Base-by-base conservation (phyloP, 345 rosid genomes). In the Melastoma malabathricum region DNA sequence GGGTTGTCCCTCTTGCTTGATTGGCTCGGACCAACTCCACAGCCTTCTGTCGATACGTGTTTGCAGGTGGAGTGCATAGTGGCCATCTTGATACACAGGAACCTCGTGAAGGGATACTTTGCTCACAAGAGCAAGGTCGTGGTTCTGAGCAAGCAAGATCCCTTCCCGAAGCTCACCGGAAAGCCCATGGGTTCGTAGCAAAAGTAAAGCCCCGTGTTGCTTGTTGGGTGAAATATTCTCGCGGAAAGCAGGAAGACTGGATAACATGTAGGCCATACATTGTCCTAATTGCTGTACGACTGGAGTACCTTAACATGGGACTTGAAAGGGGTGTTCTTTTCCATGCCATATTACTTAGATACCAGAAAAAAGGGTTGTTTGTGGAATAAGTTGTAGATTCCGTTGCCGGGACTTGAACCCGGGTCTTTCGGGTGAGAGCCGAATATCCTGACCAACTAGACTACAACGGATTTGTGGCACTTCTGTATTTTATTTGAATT, bases 81-180 rank as follows among this genome's bases (percentile, higher is more conserved):
- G 76, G 77, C 93, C 59, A 87, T 84, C 18, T 57, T 84, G 58
- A 87, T 92, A 58, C 65, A 82, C 87, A 92, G 84, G 71, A 87
- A 87, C 69, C 89, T 84, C 7, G 66, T 80, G 59, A 92, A 84
- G 60, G 95, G 98, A 4, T 87, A 84, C 71, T 87, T 84, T 43
- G 93, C 96, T 3, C 95, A 87, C 77, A 92, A 92, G 69, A 92
- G 95, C 69, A 84, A 87, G 67, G 95, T 92, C 51, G 87, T 84
- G 29, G 98, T 84, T 20, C 66, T 92, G 75, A 92, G 98, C 80
- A 84, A 92, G 76, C 96, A 92, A 66, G 95, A 84, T 64, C 95
- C 96, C 57, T 92, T 92, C 66, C 95, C 96, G 41, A 84, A 75
- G 64, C 66, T 75, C 51, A 78, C 76, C 23, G 96, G 95, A 18